A percentile compares a stretch with the other conserved stretches of the same genome.
These are phyloP conservation scores for Trichoderma sp. DNA, from an alignment of 2,329 filamentous ascomycete genomes.

Conservation along the genomic window DNA sequence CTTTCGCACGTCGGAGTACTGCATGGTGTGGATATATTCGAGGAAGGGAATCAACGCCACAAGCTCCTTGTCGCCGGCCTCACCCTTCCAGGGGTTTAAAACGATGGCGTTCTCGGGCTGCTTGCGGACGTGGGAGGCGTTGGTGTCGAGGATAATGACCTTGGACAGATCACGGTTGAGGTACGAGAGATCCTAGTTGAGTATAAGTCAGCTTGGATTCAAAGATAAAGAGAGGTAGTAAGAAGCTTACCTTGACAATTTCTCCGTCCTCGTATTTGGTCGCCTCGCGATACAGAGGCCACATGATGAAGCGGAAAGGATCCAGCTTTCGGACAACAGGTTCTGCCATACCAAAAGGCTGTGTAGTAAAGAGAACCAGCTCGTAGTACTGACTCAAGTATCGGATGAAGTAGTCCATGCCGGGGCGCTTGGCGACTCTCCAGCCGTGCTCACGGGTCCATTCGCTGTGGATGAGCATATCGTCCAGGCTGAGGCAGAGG, in stretches of 20 bases:
- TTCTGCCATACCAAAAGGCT: constrained; percentile 81
- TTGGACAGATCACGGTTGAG: constrained; percentile 95
- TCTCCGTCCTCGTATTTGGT: constrained; percentile 95
- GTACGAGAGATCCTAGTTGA: constrained; percentile 82
- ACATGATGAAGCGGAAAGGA: constrained; percentile 92
- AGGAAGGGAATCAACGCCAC: constrained; percentile 93
- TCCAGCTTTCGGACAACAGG: constrained; percentile 91
- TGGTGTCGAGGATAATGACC: constrained; percentile 91
- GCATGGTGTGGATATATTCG: constrained; percentile 95
- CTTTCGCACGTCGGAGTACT: constrained; percentile 81
- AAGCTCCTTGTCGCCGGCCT: constrained; percentile 80
- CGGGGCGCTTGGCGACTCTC: constrained; percentile 91
- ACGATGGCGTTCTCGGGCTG: constrained; percentile 98
- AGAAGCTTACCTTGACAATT: constrained; percentile 77
- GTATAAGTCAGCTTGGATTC: constrained; percentile 25
- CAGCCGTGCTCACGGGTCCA: constrained; percentile 94
- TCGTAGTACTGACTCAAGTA: constrained; percentile 99
- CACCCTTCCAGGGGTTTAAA: constrained; percentile 85
- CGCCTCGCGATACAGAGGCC: constrained; percentile 93
- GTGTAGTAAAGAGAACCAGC: constrained; percentile 89
- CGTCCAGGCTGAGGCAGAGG: constrained; percentile 87
- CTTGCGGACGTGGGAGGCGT: constrained; percentile 75
- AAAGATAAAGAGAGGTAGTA: not conserved
- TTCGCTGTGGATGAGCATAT: constrained; percentile 90
- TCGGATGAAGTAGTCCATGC: constrained; percentile 94